Evolutionary conservation across 495 filamentous ascomycete species (phyloP).

Genomic region (Hyaloscypha bicolor): DNA sequence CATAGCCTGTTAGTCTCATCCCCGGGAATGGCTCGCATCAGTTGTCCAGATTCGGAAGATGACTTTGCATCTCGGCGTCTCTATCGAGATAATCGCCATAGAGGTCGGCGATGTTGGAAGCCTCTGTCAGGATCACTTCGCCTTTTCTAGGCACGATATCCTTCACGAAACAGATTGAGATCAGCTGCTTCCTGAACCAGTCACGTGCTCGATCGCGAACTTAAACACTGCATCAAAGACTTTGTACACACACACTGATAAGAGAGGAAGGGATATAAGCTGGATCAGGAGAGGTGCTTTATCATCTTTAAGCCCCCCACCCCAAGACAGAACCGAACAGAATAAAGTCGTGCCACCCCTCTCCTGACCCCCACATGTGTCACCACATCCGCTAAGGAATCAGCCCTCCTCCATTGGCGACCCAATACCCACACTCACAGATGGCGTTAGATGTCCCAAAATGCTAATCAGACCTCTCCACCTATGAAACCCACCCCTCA

Average conservation of each 20-base stretch:
- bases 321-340: background rate
- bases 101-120: background rate
- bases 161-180: background rate
- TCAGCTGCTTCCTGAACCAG: background rate
- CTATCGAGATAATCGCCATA: background rate
- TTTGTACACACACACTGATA: background rate
- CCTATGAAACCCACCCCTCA: background rate
- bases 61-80: background rate
- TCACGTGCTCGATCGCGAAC: background rate
- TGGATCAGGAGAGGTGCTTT: background rate
- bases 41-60: background rate
- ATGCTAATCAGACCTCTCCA: background rate
- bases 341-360: background rate
- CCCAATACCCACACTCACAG: background rate
- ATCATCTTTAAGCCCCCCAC: background rate
- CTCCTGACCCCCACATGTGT: background rate
- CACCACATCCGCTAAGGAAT: background rate
- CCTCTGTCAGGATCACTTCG: background rate
- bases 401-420: background rate
- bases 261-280: background rate
- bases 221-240: background rate
- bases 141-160: background rate
- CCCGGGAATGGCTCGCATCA: background rate
- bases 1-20: too few species aligned
- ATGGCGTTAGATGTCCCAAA: background rate